phyloP scores from a whole-genome alignment of 2,329 filamentous ascomycete genomes.

The Dothideomycetes sp. region DNA sequence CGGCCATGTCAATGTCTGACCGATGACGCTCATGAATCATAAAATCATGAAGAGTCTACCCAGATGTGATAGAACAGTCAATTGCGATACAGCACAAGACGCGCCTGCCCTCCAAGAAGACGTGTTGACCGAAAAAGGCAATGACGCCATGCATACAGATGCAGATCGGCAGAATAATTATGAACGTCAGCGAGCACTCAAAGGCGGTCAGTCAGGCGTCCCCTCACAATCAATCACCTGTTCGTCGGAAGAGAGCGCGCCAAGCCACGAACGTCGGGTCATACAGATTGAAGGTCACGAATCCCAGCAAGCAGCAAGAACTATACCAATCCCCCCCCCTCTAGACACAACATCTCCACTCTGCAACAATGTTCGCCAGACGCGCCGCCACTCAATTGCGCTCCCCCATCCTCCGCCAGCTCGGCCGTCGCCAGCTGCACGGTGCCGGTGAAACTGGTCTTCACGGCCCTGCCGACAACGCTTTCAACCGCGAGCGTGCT shows the following conservation, averaged over 20 bases:
- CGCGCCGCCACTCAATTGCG: conserved; percentile 15
- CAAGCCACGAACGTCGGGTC: neutral
- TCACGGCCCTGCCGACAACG: conserved; percentile 63
- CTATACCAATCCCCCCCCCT: neutral
- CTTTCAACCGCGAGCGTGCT: conserved; percentile 85
- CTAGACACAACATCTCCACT: neutral
- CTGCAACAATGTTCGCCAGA: conserved; percentile 15
- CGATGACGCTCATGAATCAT: neutral
- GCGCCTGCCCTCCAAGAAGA: too few species aligned
- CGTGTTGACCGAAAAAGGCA: neutral
- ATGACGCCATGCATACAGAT: neutral
- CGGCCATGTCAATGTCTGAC: conserved; percentile 7
- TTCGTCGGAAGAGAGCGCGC: neutral
- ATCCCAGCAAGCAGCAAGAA: neutral
- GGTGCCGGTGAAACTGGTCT: conserved; percentile 28
- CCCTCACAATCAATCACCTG: conserved; percentile 1
- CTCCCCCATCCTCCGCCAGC: conserved; percentile 23
- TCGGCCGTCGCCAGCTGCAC: conserved; percentile 16
- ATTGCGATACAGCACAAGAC: too few species aligned
- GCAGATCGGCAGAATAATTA: too few species aligned
- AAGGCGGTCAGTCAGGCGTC: too few species aligned
- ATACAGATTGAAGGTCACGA: neutral
- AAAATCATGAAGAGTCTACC: too few species aligned
- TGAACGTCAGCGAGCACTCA: too few species aligned
- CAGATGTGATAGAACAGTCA: too few species aligned